Percentiles rank a stretch among this genome's conserved stretches.
Evolutionary conservation across 2,329 filamentous ascomycete species (phyloP).

Genomic region (Paramyrothecium sp.): DNA sequence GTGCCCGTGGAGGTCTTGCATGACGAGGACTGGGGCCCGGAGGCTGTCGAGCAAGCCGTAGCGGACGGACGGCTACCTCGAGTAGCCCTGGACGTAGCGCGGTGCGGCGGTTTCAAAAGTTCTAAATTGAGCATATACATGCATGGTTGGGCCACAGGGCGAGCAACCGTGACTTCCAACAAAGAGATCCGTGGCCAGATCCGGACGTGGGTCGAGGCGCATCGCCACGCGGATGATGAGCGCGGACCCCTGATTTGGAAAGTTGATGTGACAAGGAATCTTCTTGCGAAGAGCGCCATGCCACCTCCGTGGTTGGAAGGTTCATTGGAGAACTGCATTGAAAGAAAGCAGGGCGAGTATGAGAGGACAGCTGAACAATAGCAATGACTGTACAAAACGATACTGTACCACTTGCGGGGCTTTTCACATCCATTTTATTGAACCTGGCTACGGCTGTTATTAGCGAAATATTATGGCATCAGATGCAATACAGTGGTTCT

Average conservation of each 20-base stretch:
- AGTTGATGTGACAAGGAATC: constrained; percentile 32
- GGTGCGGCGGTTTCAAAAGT: constrained; percentile 28
- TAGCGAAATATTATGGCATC: too few relatives aligned
- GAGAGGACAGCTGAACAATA: neutral
- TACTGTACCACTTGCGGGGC: too few relatives aligned
- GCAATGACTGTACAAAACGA: too few relatives aligned
- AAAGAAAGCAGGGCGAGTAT: neutral
- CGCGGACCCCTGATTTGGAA: constrained; percentile 29
- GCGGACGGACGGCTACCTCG: constrained; percentile 23
- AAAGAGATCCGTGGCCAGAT: constrained; percentile 36
- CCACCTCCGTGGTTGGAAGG: constrained; percentile 11
- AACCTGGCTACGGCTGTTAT: too few relatives aligned
- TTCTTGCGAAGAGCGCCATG: constrained; percentile 29
- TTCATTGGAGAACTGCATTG: neutral
- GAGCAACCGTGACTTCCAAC: constrained; percentile 37
- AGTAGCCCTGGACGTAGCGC: constrained; percentile 31
- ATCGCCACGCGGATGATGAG: constrained; percentile 24
- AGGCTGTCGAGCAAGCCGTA: constrained; percentile 21
- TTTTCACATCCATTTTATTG: too few relatives aligned
- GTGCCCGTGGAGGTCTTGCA: constrained; percentile 30
- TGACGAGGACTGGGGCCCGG: constrained; percentile 22
- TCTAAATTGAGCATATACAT: constrained; percentile 37
- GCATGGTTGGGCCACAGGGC: constrained; percentile 33
- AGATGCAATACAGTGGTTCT: too few relatives aligned
- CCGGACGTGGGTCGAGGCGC: constrained; percentile 29